phyloP scores from a whole-genome alignment of 192 early-diverging fungal species.

The Coemansia aciculifera region DNA sequence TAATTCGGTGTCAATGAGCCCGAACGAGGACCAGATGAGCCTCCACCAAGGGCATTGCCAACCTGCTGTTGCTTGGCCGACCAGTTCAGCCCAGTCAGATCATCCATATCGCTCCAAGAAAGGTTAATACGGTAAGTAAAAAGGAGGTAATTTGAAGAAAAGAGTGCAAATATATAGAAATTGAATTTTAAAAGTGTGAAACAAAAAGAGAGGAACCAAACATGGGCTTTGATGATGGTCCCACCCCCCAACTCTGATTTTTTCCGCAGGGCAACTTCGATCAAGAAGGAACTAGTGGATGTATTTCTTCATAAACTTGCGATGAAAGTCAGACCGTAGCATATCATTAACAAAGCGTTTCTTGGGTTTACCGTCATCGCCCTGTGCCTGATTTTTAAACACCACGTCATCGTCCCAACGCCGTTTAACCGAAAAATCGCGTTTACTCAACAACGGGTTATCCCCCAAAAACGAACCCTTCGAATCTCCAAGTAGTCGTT shows the following conservation, averaged over 20 bases:
- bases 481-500: constrained; percentile 58
- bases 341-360: constrained; percentile 98
- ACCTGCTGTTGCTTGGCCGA: constrained; percentile 5
- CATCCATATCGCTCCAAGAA: constrained; percentile 30
- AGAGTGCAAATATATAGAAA: neutral
- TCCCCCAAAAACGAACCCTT: constrained; percentile 60
- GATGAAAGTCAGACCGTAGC: constrained; percentile 93
- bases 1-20: constrained; percentile 35
- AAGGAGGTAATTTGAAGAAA: constrained; percentile 9
- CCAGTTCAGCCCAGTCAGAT: constrained; percentile 38
- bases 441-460: constrained; percentile 78
- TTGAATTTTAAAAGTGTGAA: neutral
- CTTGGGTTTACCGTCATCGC: constrained; percentile 81
- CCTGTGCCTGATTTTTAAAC: constrained; percentile 94
- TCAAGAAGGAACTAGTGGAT: constrained; percentile 57
- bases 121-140: constrained; percentile 7
- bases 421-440: constrained; percentile 83
- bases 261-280: neutral
- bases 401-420: constrained; percentile 99
- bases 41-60: neutral
- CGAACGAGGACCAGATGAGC: constrained; percentile 7
- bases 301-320: constrained; percentile 94
- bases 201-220: neutral
- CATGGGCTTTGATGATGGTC: too few species aligned
- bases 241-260: too few species aligned